Evolutionary conservation across 2,329 filamentous ascomycete genomes (phyloP).

Genomic region (Coniella lustricola): DNA sequence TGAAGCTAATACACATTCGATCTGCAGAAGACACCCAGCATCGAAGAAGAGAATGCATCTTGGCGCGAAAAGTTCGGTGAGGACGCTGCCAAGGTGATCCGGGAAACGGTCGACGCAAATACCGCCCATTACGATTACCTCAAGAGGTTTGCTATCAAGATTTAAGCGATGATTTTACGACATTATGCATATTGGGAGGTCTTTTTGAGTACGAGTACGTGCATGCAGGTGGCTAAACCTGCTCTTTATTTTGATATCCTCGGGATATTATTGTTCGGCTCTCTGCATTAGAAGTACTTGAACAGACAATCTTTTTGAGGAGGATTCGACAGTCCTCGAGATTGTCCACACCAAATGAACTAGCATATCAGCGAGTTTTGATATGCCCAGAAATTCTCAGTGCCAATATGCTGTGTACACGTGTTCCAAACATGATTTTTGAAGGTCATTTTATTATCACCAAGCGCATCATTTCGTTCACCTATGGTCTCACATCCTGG

Average conservation of each 20-base stretch:
- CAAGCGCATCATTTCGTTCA: background rate
- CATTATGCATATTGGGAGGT: constrained; percentile 13
- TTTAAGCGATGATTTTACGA: constrained; percentile 28
- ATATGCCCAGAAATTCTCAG: no score
- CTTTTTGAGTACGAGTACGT: constrained; percentile 5
- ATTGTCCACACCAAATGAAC: no score
- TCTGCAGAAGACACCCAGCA: constrained; percentile 50
- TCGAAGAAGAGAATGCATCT: constrained; percentile 60
- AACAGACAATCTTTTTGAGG: no score
- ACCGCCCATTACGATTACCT: constrained; percentile 72
- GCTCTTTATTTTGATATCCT: background rate
- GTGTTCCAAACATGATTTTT: no score
- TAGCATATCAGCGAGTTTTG: no score
- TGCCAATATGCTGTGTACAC: no score
- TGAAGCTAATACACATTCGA: constrained; percentile 2
- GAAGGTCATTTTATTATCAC: background rate
- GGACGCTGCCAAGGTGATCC: constrained; percentile 62
- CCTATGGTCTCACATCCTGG: constrained; percentile 10
- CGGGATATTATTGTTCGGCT: background rate
- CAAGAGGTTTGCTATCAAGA: constrained; percentile 66
- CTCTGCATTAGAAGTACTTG: background rate
- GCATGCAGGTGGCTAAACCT: background rate
- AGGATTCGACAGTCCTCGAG: no score
- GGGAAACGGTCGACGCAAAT: constrained; percentile 64
- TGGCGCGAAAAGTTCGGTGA: constrained; percentile 71